Evolutionary conservation across 1,139 yeast species (phyloP), one percentile per base, ranked within the genome.

Genomic region (Debaryomycetaceae sp.): DNA sequence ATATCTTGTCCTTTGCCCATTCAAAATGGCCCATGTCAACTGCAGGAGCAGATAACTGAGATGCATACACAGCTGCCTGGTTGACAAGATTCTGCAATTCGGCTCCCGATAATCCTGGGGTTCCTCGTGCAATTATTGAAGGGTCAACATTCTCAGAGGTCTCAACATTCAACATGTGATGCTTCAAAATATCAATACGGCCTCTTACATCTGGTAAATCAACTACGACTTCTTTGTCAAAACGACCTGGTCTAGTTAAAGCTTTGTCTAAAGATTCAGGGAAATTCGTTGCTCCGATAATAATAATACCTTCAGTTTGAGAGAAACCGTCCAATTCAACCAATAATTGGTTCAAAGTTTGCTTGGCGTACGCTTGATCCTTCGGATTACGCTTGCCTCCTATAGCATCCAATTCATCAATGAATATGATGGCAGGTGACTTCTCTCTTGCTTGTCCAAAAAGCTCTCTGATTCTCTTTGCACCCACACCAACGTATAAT

Each of bases 131-230:
- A 57, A 92, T 77, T 44, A 89, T 76, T 11, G 87, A 75, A 13
- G 96, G 85, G 58, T 92, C 96, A 30, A 92, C 96, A 51, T 83
- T 83, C 44, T 83, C 78, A 5, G 95, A 79, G 36, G 88, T 72
- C 49, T 92, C 96, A 36, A 94, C 89, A 58, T 89, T 89, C 56
- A 81, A 81, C 88, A 92, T 83, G 64, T 94, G 97, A 59, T 86
- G 97, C 58, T 81, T 82, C 61, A 94, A 74, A 48, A 94, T 94
- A 51, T 89, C 97, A 36, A 92, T 77, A 60, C 99, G 83, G 36
- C 99, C 99, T 56, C 98, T 81, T 17, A 94, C 98, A 66, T 94
- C 99, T 4, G 99, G 99, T 49, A 94, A 75, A 47, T 91, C 97
- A 34, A 94, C 98, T 53, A 86, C 82, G 18, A 94, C 98, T 55